A percentile compares a stretch with the other conserved stretches of the same genome.
Conservation (phyloP, 192 early-diverging fungal species). For the Coemansia sp. region DNA sequence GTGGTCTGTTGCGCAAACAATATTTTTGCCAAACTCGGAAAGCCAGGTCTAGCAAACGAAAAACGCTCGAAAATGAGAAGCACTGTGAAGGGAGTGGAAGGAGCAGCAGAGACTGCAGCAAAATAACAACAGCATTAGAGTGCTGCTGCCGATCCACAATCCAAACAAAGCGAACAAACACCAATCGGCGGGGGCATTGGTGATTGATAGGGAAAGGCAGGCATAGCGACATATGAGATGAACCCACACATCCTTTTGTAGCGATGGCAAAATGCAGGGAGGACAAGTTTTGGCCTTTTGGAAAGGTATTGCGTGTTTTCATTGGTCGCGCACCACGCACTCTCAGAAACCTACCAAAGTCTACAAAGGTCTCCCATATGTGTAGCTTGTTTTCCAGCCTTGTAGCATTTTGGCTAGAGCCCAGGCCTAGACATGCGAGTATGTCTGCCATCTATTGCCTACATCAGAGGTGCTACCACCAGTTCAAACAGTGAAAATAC, state of each 20-base stretch:
- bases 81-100: constrained; percentile 2
- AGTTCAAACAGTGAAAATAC: too few relatives aligned
- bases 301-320: too few relatives aligned
- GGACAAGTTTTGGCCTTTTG: neutral
- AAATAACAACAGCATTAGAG: neutral
- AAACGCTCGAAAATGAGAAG: constrained; percentile 5
- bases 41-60: neutral
- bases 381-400: neutral
- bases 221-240: neutral
- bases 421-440: constrained; percentile 1
- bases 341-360: constrained; percentile 8
- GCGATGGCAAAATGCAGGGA: constrained; percentile 10
- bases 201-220: constrained; percentile 4
- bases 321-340: too few relatives aligned
- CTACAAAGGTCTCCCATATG: constrained; percentile 5
- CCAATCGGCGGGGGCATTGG: constrained; percentile 1
- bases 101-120: neutral
- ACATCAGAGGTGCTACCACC: too few relatives aligned
- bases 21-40: too few relatives aligned
- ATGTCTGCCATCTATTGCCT: constrained; percentile 6
- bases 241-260: neutral
- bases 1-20: constrained; percentile 4
- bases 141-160: constrained; percentile 2
- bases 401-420: neutral
- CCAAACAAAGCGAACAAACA: constrained; percentile 8